These are phyloP conservation scores for Neofusicoccum ribis DNA, from an alignment of 2,329 filamentous ascomycete species.

Conservation along the genomic window DNA sequence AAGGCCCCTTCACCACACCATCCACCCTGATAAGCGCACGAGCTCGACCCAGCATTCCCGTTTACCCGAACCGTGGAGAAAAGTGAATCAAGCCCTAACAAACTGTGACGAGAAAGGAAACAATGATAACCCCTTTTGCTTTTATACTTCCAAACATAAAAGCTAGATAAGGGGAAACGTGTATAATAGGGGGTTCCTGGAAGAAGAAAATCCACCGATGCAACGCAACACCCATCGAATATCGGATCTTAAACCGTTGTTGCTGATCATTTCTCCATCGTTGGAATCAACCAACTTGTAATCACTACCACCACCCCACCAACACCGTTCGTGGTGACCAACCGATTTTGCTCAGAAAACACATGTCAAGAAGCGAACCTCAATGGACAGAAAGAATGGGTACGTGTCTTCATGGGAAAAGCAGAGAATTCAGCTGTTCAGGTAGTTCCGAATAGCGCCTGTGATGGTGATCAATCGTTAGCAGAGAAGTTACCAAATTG, in stretches of 20 bases:
- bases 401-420: neutral
- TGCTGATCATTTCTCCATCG: neutral
- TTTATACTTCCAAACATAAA: neutral
- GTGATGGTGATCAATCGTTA: neutral
- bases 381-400: neutral
- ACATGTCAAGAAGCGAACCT: conserved; percentile 8
- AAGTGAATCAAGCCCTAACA: neutral
- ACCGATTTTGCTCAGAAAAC: conserved; percentile 1
- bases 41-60: neutral
- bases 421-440: conserved; percentile 35
- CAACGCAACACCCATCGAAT: neutral
- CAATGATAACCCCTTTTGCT: neutral
- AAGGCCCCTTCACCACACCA: neutral
- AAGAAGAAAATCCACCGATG: neutral
- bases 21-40: neutral
- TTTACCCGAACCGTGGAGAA: no score
- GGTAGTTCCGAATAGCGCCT: conserved; percentile 39
- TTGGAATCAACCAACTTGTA: neutral
- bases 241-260: neutral
- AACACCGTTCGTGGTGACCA: conserved; percentile 1
- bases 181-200: neutral
- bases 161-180: neutral
- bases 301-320: neutral
- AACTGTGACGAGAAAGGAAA: neutral
- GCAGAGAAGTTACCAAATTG: neutral